Percentiles rank a stretch among this genome's conserved stretches.
Conservation (phyloP, 108 stramenopile genomes). For the Cylindrotheca closterium region DNA sequence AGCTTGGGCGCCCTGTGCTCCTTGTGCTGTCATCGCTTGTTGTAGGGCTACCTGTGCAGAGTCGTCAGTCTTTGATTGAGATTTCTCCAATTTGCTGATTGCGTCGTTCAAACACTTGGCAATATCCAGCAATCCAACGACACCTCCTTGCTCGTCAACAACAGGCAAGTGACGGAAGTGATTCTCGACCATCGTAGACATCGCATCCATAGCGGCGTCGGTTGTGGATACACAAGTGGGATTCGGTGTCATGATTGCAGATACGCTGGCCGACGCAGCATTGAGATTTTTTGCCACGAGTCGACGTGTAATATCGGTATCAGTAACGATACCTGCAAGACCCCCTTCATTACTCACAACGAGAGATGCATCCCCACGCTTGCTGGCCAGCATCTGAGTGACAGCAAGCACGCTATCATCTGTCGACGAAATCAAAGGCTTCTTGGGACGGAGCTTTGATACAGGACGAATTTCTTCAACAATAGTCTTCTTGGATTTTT, state of each 20-base stretch:
- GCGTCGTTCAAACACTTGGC: conserved; percentile 95
- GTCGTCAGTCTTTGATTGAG: conserved; percentile 50
- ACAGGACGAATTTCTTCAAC: conserved; percentile 28
- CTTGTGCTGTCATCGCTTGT: conserved; percentile 58
- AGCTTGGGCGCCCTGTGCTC: conserved; percentile 68
- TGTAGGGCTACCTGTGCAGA: conserved; percentile 65
- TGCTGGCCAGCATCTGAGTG: conserved; percentile 60
- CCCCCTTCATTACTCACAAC: conserved; percentile 54
- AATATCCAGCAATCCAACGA: conserved; percentile 91
- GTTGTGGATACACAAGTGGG: conserved; percentile 84
- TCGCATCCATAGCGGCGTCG: conserved; percentile 89
- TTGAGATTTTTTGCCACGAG: conserved; percentile 78
- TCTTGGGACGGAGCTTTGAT: conserved; percentile 74
- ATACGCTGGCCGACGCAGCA: conserved; percentile 53
- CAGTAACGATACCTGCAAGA: conserved; percentile 81
- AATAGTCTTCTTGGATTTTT: background rate
- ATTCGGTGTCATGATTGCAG: conserved; percentile 82
- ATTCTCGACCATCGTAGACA: conserved; percentile 94
- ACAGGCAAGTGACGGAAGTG: conserved; percentile 94
- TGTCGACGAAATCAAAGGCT: conserved; percentile 47
- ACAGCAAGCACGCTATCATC: conserved; percentile 53
- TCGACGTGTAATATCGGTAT: conserved; percentile 76
- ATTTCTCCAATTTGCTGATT: conserved; percentile 83
- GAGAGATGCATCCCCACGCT: conserved; percentile 67
- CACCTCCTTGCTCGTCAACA: conserved; percentile 75